Evolutionary conservation across 2,329 filamentous ascomycete species (phyloP).

Genomic region (Phialophora expanda): DNA sequence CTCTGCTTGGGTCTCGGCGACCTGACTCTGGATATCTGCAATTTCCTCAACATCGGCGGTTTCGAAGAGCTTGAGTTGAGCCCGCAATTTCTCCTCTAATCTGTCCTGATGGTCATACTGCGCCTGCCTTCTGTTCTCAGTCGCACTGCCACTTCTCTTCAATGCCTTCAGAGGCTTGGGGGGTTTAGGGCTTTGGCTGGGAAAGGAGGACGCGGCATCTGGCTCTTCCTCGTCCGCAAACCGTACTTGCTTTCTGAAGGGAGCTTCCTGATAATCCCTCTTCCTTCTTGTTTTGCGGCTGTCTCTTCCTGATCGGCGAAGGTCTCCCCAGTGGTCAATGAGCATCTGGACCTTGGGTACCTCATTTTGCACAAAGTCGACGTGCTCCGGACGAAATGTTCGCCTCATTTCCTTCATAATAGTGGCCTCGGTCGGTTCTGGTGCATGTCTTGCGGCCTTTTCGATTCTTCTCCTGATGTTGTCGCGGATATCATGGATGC

Average conservation of each 20-base stretch:
- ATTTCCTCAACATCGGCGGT: slow-evolving; percentile 4
- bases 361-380: slow-evolving; percentile 19
- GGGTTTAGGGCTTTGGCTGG: not conserved
- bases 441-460: slow-evolving; percentile 3
- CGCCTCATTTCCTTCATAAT: slow-evolving; percentile 12
- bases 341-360: slow-evolving; percentile 16
- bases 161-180: not conserved
- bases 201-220: not conserved
- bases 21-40: slow-evolving; percentile 2
- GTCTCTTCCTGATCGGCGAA: slow-evolving; percentile 9
- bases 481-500: slow-evolving; percentile 30
- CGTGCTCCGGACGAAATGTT: slow-evolving; percentile 11
- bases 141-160: slow-evolving; percentile 3
- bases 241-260: slow-evolving; percentile 17
- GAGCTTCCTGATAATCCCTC: not conserved
- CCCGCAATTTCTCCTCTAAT: slow-evolving; percentile 11
- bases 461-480: slow-evolving; percentile 30
- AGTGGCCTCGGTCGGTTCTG: slow-evolving; percentile 11
- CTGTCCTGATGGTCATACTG: slow-evolving; percentile 21
- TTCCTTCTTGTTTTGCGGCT: not conserved
- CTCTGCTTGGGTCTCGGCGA: slow-evolving; percentile 15
- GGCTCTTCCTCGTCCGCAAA: slow-evolving; percentile 14
- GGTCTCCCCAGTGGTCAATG: slow-evolving; percentile 15
- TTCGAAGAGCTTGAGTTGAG: slow-evolving; percentile 24
- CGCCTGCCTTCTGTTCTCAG: slow-evolving; percentile 21